Conservation (phyloP, 192 early-diverging fungal species). For the Paraglomus occultum region DNA sequence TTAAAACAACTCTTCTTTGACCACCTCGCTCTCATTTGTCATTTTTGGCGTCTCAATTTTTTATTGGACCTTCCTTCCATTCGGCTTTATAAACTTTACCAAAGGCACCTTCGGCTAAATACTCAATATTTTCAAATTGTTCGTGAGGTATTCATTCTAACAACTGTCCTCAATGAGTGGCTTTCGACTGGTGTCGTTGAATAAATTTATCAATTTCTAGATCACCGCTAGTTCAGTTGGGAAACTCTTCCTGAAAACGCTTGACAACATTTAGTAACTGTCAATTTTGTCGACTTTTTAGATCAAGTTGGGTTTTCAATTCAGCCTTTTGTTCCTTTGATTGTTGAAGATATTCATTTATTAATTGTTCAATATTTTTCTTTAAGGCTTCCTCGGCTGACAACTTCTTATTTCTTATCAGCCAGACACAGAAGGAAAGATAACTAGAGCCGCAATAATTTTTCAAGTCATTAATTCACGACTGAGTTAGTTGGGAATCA, state of each 20-base stretch:
- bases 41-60: neutral
- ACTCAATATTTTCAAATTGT: conserved; percentile 13
- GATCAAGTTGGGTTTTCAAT: too few species aligned
- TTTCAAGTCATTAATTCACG: neutral
- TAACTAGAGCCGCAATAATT: neutral
- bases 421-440: neutral
- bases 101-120: neutral
- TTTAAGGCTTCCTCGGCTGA: neutral
- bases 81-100: conserved; percentile 9
- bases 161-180: neutral
- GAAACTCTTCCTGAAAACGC: neutral
- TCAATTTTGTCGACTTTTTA: too few species aligned
- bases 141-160: conserved; percentile 10
- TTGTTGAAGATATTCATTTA: neutral
- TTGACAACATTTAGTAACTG: neutral
- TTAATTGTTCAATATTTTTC: neutral
- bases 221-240: neutral
- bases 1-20: too few species aligned
- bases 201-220: neutral
- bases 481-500: neutral
- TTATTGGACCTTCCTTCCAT: conserved; percentile 13
- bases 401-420: neutral
- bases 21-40: neutral
- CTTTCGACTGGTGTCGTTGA: neutral
- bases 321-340: neutral